Evolutionary conservation across 352 stramenopile species (phyloP).

Genomic region (Paralagenidium karlingii): DNA sequence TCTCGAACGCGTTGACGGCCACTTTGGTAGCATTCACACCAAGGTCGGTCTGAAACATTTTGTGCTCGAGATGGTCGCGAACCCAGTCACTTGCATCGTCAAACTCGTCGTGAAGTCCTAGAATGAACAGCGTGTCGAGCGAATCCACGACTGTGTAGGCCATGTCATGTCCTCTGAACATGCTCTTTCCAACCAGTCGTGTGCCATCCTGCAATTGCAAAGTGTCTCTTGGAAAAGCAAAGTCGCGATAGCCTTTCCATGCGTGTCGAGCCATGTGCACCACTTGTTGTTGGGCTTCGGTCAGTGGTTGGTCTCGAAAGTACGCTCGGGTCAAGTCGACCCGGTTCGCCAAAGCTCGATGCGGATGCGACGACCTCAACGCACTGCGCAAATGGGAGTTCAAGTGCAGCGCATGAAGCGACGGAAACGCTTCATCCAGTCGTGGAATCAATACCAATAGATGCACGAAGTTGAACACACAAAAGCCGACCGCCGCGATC

Average conservation of each 20-base stretch:
- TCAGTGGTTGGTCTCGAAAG: too few relatives aligned
- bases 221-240: neutral
- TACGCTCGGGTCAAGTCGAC: too few relatives aligned
- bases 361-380: too few relatives aligned
- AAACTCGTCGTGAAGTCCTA: conserved; percentile 9
- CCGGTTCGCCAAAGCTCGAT: too few relatives aligned
- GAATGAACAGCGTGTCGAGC: conserved; percentile 8
- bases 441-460: too few relatives aligned
- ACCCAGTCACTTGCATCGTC: conserved; percentile 4
- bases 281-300: neutral
- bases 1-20: conserved; percentile 10
- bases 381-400: too few relatives aligned
- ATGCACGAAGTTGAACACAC: too few relatives aligned
- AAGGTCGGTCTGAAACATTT: conserved; percentile 1
- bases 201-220: neutral
- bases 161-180: too few relatives aligned
- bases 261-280: neutral
- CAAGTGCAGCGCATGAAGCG: too few relatives aligned
- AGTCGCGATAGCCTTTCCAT: neutral
- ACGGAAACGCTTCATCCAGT: too few relatives aligned
- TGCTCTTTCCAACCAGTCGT: neutral
- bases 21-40: too few relatives aligned
- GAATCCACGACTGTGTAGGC: conserved; percentile 8
- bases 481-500: too few relatives aligned
- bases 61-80: neutral